Base-by-base conservation (phyloP, 192 early-diverging fungal genomes). In the Thoreauomyces humboldtii region DNA sequence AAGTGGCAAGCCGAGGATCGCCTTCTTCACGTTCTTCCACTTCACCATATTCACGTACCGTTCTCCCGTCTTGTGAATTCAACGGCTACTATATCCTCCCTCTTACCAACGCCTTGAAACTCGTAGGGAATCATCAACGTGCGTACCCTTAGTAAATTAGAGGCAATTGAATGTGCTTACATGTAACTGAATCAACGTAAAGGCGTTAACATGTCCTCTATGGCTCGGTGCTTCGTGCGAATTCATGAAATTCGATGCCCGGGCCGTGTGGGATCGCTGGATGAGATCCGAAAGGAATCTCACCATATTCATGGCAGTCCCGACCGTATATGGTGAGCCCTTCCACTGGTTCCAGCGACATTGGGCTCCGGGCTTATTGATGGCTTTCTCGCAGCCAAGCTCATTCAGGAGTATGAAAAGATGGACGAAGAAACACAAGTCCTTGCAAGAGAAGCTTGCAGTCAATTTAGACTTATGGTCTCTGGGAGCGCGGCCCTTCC, bases 261-360 rank as follows among this genome's bases (percentile, higher is more conserved):
- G 61, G 22, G 22, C 64, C 5, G 84, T 89, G 6, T 92, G 91
- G 91, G 45, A 70, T 31, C 77, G 89, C 4, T 84, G 86, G 67
- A 78, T 82, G 43, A 65, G 72, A 34, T 71, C 74, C 4, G 60
- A 73, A 17, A 70, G 81, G 44, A 65, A 84, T 51, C 74, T 92
- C 4, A 82, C 91, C 0, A 52, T 92, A 14, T 86, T 93, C 52
- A 95, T 93, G 93, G 90, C 89, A 4, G 93, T 95, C 12, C 93
- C 93, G 2, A 92, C 93, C 15, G 88, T 93, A 59, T 93, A 95
- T 77, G 27, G 64, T 66, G 19, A 65, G 83, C 77, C 73, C 34
- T 1, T 19, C 4, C 28, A 35, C 37, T 6, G 11, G 32, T 41
- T 9, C 36, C 21, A 19, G 22, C 29, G 35, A 9, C 31, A 25